A percentile compares a stretch with the other conserved stretches of the same genome.
These are phyloP conservation scores for Mycosarcoma mackinlayi DNA, from an alignment of 1,284 basidiomycete species.

Conservation along the genomic window DNA sequence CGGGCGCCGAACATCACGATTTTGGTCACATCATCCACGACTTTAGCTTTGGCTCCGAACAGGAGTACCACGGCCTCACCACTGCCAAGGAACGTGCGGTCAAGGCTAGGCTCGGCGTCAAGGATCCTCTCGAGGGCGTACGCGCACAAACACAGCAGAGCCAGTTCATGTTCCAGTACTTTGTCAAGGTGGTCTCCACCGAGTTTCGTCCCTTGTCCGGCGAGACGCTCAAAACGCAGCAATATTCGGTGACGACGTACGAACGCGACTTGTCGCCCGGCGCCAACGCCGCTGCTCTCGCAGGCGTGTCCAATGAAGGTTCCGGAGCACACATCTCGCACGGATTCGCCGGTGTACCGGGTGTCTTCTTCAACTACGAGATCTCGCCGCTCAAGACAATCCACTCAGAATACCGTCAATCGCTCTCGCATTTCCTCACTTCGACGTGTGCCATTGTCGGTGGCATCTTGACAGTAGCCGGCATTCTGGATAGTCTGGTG, in stretches of 20 bases:
- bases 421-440: conserved; percentile 95
- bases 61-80: conserved; percentile 49
- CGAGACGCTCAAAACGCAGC: conserved; percentile 77
- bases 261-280: conserved; percentile 78
- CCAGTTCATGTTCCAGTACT: conserved; percentile 75
- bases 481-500: conserved; percentile 86
- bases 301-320: conserved; percentile 40
- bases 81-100: conserved; percentile 35
- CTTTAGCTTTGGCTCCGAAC: conserved; percentile 75
- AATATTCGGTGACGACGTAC: conserved; percentile 95
- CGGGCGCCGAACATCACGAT: conserved; percentile 71
- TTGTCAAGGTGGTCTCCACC: conserved; percentile 78
- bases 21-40: conserved; percentile 90
- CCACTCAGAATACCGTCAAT: conserved; percentile 76
- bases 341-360: conserved; percentile 76
- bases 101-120: conserved; percentile 80
- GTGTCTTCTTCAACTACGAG: conserved; percentile 76
- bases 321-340: conserved; percentile 76
- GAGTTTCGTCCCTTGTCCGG: conserved; percentile 54
- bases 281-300: conserved; percentile 31
- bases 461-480: conserved; percentile 93
- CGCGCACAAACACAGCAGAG: conserved; percentile 73
- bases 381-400: conserved; percentile 72
- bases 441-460: conserved; percentile 88
- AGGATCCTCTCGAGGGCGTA: conserved; percentile 83